Evolutionary conservation across 140 eudicot species (phyloP), one percentile per base, ranked within the genome.

Genomic region (Oenanthe javanica): DNA sequence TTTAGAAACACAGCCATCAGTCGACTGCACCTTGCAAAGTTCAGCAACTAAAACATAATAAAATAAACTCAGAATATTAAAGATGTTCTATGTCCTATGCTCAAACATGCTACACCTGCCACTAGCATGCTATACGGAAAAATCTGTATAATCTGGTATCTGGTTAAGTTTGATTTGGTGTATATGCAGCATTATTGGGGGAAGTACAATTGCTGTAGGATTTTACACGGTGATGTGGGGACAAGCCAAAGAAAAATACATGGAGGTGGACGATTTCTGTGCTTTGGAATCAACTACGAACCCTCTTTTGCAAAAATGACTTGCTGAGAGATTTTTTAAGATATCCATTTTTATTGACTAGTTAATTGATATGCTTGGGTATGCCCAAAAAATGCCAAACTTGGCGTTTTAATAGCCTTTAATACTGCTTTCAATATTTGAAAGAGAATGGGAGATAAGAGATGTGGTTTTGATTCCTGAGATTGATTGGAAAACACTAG

Each of bases 141-240:
- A 69, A 36, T 4, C 47, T 36, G 43, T 38, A 27, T 6, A 27
- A 4, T 69, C n/a, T 31, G 75, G 14, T 31, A 31, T 6, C 25
- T 14, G 16, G 54, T 27, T 12, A 51, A 51, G 15, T 36, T 67
- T 67, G 74, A 11, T 67, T 67, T 25, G 14, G 45, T 70, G 46
- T 6, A 50, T 75, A 48, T 75, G 81, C 81, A n/a, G 83, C 69
- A 19, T 84, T 14, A 80, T 88, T 27, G 92, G 92, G 70, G 88
- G 83, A 9, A 25, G 10, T 12, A 84, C 73, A 82, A 74, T 88
- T 69, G 84, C 81, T 0, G 79, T 4, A 0, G 89, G 88, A 63
- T 77, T 88, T 82, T 88, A 88, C 70, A 82, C 57, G 15, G 89
- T 88, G 81, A 82, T 82, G 82, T 86, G 86, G 87, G 92, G 89